These are phyloP conservation scores for Oemleria cerasiformis DNA, from an alignment of 306 rosid species.

Conservation along the genomic window DNA sequence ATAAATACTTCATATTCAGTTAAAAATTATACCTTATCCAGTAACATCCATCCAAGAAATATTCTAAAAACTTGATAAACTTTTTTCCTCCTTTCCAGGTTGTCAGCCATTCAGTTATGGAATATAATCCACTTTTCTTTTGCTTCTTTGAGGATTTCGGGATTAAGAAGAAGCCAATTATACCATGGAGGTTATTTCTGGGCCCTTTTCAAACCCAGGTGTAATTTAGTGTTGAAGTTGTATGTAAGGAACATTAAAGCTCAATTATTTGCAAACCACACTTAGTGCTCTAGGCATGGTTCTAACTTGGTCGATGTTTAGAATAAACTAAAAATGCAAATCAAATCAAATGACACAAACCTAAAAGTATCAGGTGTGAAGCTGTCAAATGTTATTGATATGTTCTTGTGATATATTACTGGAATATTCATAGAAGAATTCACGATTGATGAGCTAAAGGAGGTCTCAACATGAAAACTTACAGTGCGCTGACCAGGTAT, in stretches of 20 bases:
- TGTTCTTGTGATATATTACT: slow-evolving; percentile 1
- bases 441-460: slow-evolving; percentile 13
- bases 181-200: neutral
- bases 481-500: slow-evolving; percentile 94
- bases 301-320: neutral
- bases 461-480: slow-evolving; percentile 18
- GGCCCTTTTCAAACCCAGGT: neutral
- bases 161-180: neutral
- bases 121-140: neutral
- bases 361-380: neutral
- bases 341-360: neutral
- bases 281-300: neutral
- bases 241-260: neutral
- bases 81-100: neutral
- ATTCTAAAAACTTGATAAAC: neutral
- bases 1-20: neutral
- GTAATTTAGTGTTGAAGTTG: neutral
- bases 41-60: neutral
- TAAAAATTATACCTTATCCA: neutral
- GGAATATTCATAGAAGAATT: slow-evolving; percentile 5
- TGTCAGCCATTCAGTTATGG: neutral
- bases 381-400: neutral
- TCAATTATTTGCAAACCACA: neutral
- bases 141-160: neutral
- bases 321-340: neutral